Percentiles rank a stretch among this genome's conserved stretches.
Conservation (phyloP, 306 rosid species). For the Prunus mongolica region DNA sequence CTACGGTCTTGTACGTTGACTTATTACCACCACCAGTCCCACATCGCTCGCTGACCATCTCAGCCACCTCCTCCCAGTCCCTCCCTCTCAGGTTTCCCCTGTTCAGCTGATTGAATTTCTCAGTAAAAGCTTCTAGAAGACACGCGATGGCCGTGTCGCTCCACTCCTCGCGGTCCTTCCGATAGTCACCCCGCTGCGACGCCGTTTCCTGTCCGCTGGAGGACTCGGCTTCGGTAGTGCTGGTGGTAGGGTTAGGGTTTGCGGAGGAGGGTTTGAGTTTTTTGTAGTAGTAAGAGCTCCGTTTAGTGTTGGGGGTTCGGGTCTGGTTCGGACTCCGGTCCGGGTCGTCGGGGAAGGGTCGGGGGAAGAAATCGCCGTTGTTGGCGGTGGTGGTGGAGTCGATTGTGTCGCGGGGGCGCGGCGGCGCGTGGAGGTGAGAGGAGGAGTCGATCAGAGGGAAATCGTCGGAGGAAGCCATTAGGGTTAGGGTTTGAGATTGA, state of each 20-base stretch:
- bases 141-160: conserved; percentile 40
- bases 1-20: conserved; percentile 29
- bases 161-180: conserved; percentile 51
- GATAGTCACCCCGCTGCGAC: conserved; percentile 22
- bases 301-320: conserved; percentile 27
- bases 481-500: conserved; percentile 14
- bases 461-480: conserved; percentile 31
- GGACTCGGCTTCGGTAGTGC: conserved; percentile 21
- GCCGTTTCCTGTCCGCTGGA: conserved; percentile 5
- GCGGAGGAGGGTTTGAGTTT: conserved; percentile 19
- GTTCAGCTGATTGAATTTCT: conserved; percentile 38
- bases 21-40: conserved; percentile 8
- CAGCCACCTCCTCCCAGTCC: conserved; percentile 45
- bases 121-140: conserved; percentile 40
- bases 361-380: conserved; percentile 16
- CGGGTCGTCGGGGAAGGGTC: conserved; percentile 18
- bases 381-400: conserved; percentile 6
- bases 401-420: conserved; percentile 33
- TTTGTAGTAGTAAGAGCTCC: conserved; percentile 19
- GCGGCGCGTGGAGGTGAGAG: conserved; percentile 12
- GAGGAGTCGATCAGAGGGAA: conserved; percentile 25
- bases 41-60: conserved; percentile 24
- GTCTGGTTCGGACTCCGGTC: conserved; percentile 23
- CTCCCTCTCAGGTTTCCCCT: conserved; percentile 44
- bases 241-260: not conserved